Evolutionary conservation across 441 rosid species (phyloP).

Genomic region (Geranium incanum): DNA sequence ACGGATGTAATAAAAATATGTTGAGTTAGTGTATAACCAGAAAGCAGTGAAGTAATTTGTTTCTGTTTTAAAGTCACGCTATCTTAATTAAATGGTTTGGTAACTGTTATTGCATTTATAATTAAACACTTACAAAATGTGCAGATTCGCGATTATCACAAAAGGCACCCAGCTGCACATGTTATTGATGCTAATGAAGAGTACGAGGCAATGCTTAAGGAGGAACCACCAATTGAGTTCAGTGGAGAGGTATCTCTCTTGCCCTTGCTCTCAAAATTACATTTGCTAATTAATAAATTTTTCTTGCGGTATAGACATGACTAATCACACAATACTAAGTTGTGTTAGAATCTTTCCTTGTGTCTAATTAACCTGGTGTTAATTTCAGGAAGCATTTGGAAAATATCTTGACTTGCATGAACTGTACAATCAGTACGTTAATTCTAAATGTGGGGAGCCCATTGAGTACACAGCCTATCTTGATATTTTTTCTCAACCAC

Average conservation of each 20-base stretch:
- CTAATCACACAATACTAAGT: neutral
- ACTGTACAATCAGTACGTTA: constrained; percentile 69
- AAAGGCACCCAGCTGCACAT: constrained; percentile 75
- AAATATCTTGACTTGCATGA: constrained; percentile 88
- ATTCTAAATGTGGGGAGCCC: constrained; percentile 77
- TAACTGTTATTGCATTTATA: neutral
- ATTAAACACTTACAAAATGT: neutral
- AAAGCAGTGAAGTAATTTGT: neutral
- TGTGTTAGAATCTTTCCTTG: neutral
- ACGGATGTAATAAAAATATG: neutral
- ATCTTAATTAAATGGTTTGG: neutral
- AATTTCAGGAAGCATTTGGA: constrained; percentile 71
- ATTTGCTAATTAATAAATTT: neutral
- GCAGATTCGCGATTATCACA: constrained; percentile 93
- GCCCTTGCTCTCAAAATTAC: neutral
- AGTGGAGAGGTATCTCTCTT: constrained; percentile 69
- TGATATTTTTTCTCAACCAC: constrained; percentile 59
- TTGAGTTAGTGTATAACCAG: neutral
- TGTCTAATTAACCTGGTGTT: constrained; percentile 14
- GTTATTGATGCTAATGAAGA: constrained; percentile 68
- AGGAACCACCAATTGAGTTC: constrained; percentile 72
- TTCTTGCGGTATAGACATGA: neutral
- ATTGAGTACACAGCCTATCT: constrained; percentile 85
- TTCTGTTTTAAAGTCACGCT: neutral
- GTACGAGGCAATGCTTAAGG: constrained; percentile 64